phyloP scores from a whole-genome alignment of 768 basidiomycete species.

The Hirschioporus abietinus region DNA sequence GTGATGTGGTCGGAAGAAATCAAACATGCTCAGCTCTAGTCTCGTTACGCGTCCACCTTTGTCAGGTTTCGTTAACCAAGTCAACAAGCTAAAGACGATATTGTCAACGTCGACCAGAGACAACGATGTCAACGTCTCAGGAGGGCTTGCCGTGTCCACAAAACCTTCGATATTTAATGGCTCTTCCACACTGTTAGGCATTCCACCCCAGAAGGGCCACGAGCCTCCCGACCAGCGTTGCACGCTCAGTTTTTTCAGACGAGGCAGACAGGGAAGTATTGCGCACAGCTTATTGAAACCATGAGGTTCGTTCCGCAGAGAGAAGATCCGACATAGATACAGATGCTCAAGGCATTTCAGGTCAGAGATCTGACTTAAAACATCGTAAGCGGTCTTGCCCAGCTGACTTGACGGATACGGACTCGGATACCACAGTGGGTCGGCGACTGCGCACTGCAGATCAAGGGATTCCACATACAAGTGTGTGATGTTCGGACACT shows the following conservation, averaged over 20 bases:
- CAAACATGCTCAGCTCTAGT: background rate
- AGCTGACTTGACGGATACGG: too few species aligned
- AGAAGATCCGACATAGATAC: background rate
- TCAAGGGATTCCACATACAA: background rate
- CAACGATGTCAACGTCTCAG: background rate
- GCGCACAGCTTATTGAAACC: background rate
- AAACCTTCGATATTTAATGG: background rate
- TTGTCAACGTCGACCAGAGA: background rate
- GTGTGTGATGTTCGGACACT: background rate
- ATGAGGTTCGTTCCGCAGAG: background rate
- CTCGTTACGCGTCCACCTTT: background rate
- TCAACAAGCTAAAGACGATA: background rate
- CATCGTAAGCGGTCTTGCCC: background rate
- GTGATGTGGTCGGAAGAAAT: too few species aligned
- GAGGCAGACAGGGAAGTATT: background rate
- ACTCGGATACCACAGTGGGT: too few species aligned
- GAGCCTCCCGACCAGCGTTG: background rate
- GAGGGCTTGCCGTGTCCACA: background rate
- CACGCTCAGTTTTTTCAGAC: background rate
- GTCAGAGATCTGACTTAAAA: background rate
- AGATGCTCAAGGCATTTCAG: background rate
- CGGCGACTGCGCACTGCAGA: background rate
- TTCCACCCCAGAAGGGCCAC: too few species aligned
- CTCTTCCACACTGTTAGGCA: background rate
- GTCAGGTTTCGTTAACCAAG: background rate